A percentile compares a stretch with the other conserved stretches of the same genome.
These are phyloP conservation scores for Dactylonectria macrodidyma DNA, from an alignment of 2,329 filamentous ascomycete genomes.

Conservation along the genomic window DNA sequence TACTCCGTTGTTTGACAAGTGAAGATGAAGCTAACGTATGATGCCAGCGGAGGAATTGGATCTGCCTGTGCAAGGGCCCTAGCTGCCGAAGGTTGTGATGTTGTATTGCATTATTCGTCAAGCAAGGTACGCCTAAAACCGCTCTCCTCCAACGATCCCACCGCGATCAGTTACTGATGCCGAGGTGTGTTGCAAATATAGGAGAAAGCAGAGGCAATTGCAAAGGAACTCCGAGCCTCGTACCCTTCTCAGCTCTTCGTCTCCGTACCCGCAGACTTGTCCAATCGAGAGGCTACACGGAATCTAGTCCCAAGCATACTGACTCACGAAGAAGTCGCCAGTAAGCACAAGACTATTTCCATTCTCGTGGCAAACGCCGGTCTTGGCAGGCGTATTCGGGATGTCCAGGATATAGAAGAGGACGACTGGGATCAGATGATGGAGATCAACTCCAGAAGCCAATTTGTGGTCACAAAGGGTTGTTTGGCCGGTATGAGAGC, in stretches of 20 bases:
- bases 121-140: conserved; percentile 44
- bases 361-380: conserved; percentile 35
- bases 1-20: neutral
- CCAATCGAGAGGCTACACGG: conserved; percentile 39
- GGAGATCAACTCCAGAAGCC: conserved; percentile 53
- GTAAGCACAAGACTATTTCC: conserved; percentile 25
- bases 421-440: conserved; percentile 56
- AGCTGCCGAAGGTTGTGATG: conserved; percentile 54
- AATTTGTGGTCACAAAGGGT: conserved; percentile 53
- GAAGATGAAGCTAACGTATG: conserved; percentile 7
- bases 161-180: neutral
- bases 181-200: conserved; percentile 26
- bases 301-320: conserved; percentile 21
- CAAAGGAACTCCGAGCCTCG: conserved; percentile 42
- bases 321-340: conserved; percentile 21
- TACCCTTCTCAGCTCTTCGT: conserved; percentile 50
- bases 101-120: conserved; percentile 53
- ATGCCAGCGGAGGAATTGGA: conserved; percentile 54
- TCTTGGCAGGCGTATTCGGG: conserved; percentile 52
- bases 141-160: neutral
- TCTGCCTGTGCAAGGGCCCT: conserved; percentile 50
- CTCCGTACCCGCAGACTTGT: conserved; percentile 47
- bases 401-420: conserved; percentile 51
- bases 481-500: conserved; percentile 51
- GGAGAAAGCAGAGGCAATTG: conserved; percentile 50